phyloP scores from a whole-genome alignment of 2,329 filamentous ascomycete genomes.

The Teratosphaeria nubilosa region DNA sequence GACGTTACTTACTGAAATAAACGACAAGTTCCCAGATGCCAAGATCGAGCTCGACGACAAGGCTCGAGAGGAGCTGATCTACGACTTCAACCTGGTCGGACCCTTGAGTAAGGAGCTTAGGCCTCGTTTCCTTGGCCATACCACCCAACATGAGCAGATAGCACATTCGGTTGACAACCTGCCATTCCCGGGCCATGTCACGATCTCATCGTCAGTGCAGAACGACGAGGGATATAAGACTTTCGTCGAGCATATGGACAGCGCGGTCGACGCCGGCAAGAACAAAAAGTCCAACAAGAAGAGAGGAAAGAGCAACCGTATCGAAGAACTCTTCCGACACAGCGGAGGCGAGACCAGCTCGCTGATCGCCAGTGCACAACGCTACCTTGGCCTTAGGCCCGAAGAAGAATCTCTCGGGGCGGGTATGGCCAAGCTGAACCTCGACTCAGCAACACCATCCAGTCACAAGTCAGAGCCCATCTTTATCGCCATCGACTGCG shows the following conservation, averaged over 20 bases:
- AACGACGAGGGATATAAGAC: conserved; percentile 31
- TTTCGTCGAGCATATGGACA: conserved; percentile 47
- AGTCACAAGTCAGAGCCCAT: conserved; percentile 33
- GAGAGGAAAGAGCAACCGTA: conserved; percentile 33
- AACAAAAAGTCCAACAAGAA: conserved; percentile 39
- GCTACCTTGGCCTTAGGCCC: background rate
- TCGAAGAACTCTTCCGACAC: conserved; percentile 38
- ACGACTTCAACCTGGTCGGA: conserved; percentile 51
- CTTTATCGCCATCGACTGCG: conserved; percentile 72
- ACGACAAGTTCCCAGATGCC: conserved; percentile 42
- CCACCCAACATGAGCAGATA: conserved; percentile 37
- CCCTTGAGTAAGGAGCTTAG: conserved; percentile 46
- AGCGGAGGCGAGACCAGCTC: conserved; percentile 49
- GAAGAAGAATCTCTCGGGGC: background rate
- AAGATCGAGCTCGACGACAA: conserved; percentile 49
- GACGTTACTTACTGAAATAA: conserved; percentile 55
- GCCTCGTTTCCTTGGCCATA: conserved; percentile 58
- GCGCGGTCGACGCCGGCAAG: conserved; percentile 41
- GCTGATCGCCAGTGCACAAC: conserved; percentile 49
- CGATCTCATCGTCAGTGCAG: conserved; percentile 1
- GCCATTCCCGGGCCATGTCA: conserved; percentile 11
- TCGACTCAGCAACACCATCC: background rate
- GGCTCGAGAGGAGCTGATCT: conserved; percentile 46
- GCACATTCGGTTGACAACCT: conserved; percentile 22
- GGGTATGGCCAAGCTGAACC: background rate